Conservation (phyloP, 129 eudicot species). For the Tagetes erecta region DNA sequence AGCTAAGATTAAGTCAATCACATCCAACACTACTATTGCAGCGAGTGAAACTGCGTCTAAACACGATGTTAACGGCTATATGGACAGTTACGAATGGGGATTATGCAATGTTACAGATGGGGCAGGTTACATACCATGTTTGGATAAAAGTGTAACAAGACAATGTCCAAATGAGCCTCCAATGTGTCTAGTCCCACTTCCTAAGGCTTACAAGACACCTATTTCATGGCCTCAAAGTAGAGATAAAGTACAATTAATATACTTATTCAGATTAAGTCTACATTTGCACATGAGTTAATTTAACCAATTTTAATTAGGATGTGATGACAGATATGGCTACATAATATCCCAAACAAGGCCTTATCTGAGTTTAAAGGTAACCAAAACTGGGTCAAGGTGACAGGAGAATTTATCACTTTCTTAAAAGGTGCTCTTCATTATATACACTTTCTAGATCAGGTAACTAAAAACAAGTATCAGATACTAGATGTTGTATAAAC, state of each 20-base stretch:
- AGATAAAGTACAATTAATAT: constrained; percentile 41
- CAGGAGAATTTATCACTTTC: constrained; percentile 50
- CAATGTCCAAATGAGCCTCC: constrained; percentile 52
- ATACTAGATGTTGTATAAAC: too few relatives aligned
- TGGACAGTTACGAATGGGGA: constrained; percentile 43
- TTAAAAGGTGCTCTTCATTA: constrained; percentile 56
- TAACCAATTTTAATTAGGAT: constrained; percentile 5
- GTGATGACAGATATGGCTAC: constrained; percentile 51
- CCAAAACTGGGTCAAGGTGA: constrained; percentile 49
- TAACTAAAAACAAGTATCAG: neutral
- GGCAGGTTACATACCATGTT: constrained; percentile 67
- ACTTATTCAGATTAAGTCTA: neutral
- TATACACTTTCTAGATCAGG: constrained; percentile 42
- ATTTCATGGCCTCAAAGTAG: constrained; percentile 60
- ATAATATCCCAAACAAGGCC: constrained; percentile 46
- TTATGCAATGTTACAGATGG: constrained; percentile 61
- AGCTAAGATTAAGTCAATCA: constrained; percentile 22
- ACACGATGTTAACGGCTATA: constrained; percentile 20
- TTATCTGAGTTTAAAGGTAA: constrained; percentile 49
- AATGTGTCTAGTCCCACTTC: constrained; percentile 59
- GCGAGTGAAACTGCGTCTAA: neutral
- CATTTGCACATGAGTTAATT: neutral
- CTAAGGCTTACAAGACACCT: constrained; percentile 42
- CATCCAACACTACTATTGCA: constrained; percentile 13
- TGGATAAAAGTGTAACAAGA: constrained; percentile 49